These are phyloP conservation scores for Hypoxylon sp. DNA, from an alignment of 2,329 filamentous ascomycete species.

Conservation along the genomic window DNA sequence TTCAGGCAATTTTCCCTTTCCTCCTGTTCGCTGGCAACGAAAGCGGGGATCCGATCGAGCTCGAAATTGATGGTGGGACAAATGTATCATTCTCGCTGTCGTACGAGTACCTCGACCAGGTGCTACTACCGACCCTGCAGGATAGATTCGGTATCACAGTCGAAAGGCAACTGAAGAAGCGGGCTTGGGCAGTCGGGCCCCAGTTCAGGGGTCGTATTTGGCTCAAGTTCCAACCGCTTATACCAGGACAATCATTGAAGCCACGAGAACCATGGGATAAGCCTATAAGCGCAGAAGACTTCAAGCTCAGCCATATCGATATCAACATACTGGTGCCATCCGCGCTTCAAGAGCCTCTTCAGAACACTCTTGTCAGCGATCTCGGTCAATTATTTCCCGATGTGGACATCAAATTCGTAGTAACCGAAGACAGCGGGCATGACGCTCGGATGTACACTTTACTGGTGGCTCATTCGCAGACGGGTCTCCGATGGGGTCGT, in stretches of 20 bases:
- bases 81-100: conserved; percentile 71
- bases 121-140: conserved; percentile 69
- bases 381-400: conserved; percentile 61
- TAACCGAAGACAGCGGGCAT: conserved; percentile 67
- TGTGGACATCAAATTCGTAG: conserved; percentile 61
- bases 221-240: conserved; percentile 62
- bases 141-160: conserved; percentile 65
- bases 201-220: conserved; percentile 60
- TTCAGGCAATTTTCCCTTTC: conserved; percentile 74
- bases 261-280: conserved; percentile 52
- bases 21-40: conserved; percentile 68
- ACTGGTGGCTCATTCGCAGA: conserved; percentile 67
- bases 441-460: conserved; percentile 69
- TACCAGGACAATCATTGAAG: conserved; percentile 57
- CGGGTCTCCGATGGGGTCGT: conserved; percentile 64
- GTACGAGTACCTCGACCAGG: conserved; percentile 75
- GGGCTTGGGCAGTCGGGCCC: conserved; percentile 68
- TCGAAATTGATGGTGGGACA: conserved; percentile 71
- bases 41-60: conserved; percentile 60
- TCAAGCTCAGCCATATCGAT: conserved; percentile 63
- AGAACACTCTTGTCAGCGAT: conserved; percentile 58
- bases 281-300: conserved; percentile 44
- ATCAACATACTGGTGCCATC: conserved; percentile 66
- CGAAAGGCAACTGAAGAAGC: conserved; percentile 60
- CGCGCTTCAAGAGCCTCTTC: conserved; percentile 60